Conservation (phyloP, 768 basidiomycete species). For the Termitomyces bulborhizus region DNA sequence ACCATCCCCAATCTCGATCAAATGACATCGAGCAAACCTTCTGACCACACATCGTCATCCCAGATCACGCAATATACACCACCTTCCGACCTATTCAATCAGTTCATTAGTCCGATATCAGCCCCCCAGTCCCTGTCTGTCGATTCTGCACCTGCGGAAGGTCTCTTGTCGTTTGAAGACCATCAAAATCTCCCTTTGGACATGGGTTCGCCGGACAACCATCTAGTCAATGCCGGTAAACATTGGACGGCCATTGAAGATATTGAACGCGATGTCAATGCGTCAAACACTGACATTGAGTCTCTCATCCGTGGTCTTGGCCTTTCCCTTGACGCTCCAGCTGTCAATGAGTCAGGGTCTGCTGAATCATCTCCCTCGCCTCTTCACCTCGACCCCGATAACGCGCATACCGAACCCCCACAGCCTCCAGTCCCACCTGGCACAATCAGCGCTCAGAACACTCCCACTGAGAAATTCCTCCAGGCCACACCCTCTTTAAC, state of each 20-base stretch:
- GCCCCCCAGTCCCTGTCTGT: constrained; percentile 1
- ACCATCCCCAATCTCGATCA: constrained; percentile 34
- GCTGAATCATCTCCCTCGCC: constrained; percentile 6
- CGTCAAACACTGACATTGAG: constrained; percentile 61
- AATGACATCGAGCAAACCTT: constrained; percentile 12
- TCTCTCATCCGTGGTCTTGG: constrained; percentile 61
- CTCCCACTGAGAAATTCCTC: neutral
- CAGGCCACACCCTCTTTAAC: neutral
- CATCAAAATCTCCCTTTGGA: neutral
- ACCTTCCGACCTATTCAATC: constrained; percentile 26
- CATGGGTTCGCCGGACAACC: neutral
- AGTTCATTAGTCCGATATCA: constrained; percentile 13
- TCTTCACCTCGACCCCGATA: constrained; percentile 6
- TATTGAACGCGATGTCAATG: constrained; percentile 69
- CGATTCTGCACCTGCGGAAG: constrained; percentile 17
- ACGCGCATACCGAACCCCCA: constrained; percentile 1
- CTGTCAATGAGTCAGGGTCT: neutral
- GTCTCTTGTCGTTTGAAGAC: constrained; percentile 26
- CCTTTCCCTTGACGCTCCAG: constrained; percentile 6
- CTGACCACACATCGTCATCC: constrained; percentile 10
- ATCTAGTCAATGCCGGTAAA: constrained; percentile 2
- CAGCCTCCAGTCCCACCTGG: neutral
- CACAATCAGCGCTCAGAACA: neutral
- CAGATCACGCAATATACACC: constrained; percentile 30
- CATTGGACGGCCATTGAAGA: constrained; percentile 53